Base-by-base conservation (phyloP, 202 grass and related monocot species). In the Carex arenaria region DNA sequence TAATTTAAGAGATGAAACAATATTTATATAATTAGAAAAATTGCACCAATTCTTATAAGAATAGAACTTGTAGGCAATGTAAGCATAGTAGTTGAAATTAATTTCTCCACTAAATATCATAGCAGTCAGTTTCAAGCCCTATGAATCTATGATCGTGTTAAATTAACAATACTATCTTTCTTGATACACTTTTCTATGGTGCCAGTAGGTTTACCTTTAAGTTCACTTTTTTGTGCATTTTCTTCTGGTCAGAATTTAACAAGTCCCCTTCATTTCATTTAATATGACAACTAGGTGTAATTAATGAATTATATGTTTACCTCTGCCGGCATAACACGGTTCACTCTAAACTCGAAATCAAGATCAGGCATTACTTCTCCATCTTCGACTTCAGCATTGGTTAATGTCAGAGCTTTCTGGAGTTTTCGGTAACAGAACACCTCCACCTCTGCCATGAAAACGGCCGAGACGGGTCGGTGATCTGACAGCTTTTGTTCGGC, bases 321-420 rank as follows among this genome's bases (percentile, higher is more conserved):
- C 65, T 18, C 45, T 15, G 72, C 74, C 40, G 61, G 51, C 7
- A 20, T 80, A 60, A 38, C 15, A 83, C 22, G 47, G 61, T 49
- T 64, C 18, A 57, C 54, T 71, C 20, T 62, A 34, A 54, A 54
- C 5, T 81, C 60, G 13, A 92, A 94, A 57, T 90, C 80, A 10
- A 97, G 59, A 88, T 94, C 92, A 15, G 94, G 84, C 69, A 91
- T 81, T 38, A 90, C 80, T 47, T 92, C 84, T 3, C 92, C 93
- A 61, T 65, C 69, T 67, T 95, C 96, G 15, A 98, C 87, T 79
- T 98, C 96, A 31, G 91, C 96, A 82, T 98, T 43, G 7, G 93
- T 99, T 36, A 99, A 90, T 75, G 91, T 92, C 13, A 99, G 82
- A 38, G 96, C 96, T 80, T 76, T 81, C 87, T 99, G 94, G 70